These are phyloP conservation scores for Termitomyces sp. DNA, from an alignment of 768 basidiomycete species.

Conservation along the genomic window DNA sequence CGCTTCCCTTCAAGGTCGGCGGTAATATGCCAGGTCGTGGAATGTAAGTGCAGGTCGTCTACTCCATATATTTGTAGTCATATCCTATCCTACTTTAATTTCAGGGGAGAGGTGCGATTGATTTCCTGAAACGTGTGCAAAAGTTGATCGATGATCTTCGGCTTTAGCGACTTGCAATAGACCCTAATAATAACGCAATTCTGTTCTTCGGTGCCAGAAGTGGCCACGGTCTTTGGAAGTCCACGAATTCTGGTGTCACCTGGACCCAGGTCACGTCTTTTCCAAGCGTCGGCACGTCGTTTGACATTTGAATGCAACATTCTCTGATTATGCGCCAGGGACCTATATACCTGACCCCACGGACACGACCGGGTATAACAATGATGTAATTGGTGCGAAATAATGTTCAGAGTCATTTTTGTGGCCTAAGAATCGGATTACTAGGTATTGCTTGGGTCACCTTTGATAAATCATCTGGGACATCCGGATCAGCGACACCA, in stretches of 20 bases:
- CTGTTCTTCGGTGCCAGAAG: constrained; percentile 63
- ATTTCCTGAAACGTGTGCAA: background rate
- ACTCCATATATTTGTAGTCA: too few relatives aligned
- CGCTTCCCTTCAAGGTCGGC: constrained; percentile 63
- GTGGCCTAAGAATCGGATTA: background rate
- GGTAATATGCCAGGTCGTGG: constrained; percentile 71
- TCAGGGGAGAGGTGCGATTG: constrained; percentile 46
- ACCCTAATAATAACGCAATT: constrained; percentile 59
- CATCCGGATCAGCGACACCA: constrained; percentile 48
- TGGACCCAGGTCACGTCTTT: constrained; percentile 62
- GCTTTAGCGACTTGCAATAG: constrained; percentile 52
- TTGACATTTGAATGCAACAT: background rate
- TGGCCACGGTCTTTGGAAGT: constrained; percentile 67
- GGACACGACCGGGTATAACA: constrained; percentile 44
- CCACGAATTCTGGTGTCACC: constrained; percentile 52
- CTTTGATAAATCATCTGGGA: constrained; percentile 57
- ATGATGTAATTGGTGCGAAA: constrained; percentile 34
- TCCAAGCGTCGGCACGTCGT: constrained; percentile 47
- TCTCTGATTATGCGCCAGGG: constrained; percentile 26
- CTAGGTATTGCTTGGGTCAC: constrained; percentile 59
- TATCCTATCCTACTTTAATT: constrained; percentile 1
- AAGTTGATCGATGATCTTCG: background rate
- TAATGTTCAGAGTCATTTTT: background rate
- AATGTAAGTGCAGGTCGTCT: constrained; percentile 32
- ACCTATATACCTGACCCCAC: constrained; percentile 51